Base-by-base conservation (phyloP, 345 rosid genomes). In the Eucalyptus regnans region DNA sequence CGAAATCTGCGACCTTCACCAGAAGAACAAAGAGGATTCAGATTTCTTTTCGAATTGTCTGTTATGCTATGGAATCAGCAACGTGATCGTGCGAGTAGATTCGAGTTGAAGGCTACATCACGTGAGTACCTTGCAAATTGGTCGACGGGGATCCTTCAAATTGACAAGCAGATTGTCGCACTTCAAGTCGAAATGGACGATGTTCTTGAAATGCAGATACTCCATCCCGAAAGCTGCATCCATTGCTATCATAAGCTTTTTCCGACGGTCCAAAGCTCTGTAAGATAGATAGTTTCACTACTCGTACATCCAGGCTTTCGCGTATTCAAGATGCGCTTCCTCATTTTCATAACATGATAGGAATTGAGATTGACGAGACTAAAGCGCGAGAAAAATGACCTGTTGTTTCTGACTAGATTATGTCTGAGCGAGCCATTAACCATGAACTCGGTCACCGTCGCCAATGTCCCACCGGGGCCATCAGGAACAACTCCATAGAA, bases 151-250 rank as follows among this genome's bases (percentile, higher is more conserved):
- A 92, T 97, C 99, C 92, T 94, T 96, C 90, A 97, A 92, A 91
- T 96, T 97, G 89, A 97, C 97, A 31, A 96, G 96, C 91, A 97
- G 91, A 90, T 97, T 96, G 88, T 97, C 99, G n/a, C 98, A 96
- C 92, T 97, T 97, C 94, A 97, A 94, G 93, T 97, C 99, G 88
- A 97, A 97, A 91, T 97, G 99, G 86, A 97, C 99, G 46, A 96
- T 95, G 86, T 94, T 94, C 90, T 96, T 95, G 91, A 94, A 71
- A 93, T 97, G 99, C 88, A 97, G 90, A 91, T 97, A 97, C 93
- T 97, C 99, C 99, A 97, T 97, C 89, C 99, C 99, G 91, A 96
- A 95, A 87, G 99, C 99, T 64, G 99, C 97, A 91, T 97, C 99
- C 90, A 96, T 90, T 58, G 97, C 94, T 52, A 97, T 90, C 89